phyloP scores from a whole-genome alignment of 2,329 filamentous ascomycete species.

The Venturia aucupariae region DNA sequence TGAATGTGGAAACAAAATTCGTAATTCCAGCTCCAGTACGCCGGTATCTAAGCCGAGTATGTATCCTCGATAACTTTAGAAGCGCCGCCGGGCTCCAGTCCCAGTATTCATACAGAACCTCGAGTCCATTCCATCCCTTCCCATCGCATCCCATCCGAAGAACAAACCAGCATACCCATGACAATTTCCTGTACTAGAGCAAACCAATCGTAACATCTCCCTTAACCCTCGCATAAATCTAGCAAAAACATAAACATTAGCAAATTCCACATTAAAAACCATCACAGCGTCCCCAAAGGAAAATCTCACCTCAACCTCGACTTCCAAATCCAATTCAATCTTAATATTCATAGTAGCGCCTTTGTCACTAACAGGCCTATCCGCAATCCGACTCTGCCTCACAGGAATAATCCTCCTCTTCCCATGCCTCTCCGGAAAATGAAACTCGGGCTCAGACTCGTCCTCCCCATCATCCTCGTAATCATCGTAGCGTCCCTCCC shows the following conservation, averaged over 20 bases:
- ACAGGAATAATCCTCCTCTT: conserved; percentile 23
- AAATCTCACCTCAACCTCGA: conserved; percentile 3
- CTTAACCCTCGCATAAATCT: conserved; percentile 25
- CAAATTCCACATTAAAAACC: not conserved
- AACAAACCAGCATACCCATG: not conserved
- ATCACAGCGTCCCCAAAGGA: not conserved
- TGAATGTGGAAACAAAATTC: no score
- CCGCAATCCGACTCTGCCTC: conserved; percentile 31
- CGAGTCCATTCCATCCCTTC: no score
- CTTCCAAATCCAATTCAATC: conserved; percentile 24
- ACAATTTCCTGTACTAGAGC: conserved; percentile 18
- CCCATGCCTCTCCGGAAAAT: conserved; percentile 14
- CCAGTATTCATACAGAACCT: not conserved
- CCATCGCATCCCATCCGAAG: not conserved
- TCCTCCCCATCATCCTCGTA: conserved; percentile 25
- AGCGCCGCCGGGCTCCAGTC: no score
- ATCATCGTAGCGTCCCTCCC: conserved; percentile 14
- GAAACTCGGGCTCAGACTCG: conserved; percentile 28
- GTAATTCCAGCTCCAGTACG: no score
- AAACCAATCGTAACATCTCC: conserved; percentile 25
- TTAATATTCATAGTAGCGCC: conserved; percentile 34
- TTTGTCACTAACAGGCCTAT: conserved; percentile 28
- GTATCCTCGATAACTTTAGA: no score
- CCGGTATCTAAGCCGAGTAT: no score
- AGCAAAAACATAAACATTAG: no score